Base-by-base conservation (phyloP, 805 yeast genomes). In the Scheffersomyces lignosus region DNA sequence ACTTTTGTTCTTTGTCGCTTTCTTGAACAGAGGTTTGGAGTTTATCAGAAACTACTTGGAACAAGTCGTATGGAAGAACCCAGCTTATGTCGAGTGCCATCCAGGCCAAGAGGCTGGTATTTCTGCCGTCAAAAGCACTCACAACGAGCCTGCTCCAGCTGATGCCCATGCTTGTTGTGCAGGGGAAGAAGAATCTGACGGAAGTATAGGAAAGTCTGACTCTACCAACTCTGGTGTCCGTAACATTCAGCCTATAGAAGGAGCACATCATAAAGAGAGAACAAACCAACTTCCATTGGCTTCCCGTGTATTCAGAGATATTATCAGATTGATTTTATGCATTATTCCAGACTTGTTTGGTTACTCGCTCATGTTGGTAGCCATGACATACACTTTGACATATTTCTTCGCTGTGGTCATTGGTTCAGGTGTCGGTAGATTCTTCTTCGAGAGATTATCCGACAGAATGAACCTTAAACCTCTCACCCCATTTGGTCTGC, bases 281-380 rank as follows among this genome's bases (percentile, higher is more conserved):
- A 33, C 23, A 28, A 47, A 35, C 26, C 36, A 17, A 28, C 36
- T 39, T 27, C 37, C 36, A 31, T 34, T 41, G 30, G 59, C 58
- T 2, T 49, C 60, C 9, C 29, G 38, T 14, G 15, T 73, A 4
- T 49, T 62, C 26, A 67, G 81, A 54, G 88, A 85, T 60, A 31
- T 72, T 3, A 66, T 82, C 5, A 67, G 91, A 49, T 59, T 81
- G 13, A 24, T 72, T 0, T 45, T 85, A 16, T 72, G 80, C 8
- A 80, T 85, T 44, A 54, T 78, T 13, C 76, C 85, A 3, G 83
- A 85, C 15, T 66, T 83, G 71, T 54, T 85, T 33, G 81, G 84
- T 9, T 85, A 80, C 53, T 82, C 82, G 24, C 60, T 85, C 49
- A 85, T 85, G 95, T 71, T 85, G 63, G 89, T 80, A 12, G 83